Conservation (phyloP, 2,329 filamentous ascomycete species). For the Mycogone perniciosa region DNA sequence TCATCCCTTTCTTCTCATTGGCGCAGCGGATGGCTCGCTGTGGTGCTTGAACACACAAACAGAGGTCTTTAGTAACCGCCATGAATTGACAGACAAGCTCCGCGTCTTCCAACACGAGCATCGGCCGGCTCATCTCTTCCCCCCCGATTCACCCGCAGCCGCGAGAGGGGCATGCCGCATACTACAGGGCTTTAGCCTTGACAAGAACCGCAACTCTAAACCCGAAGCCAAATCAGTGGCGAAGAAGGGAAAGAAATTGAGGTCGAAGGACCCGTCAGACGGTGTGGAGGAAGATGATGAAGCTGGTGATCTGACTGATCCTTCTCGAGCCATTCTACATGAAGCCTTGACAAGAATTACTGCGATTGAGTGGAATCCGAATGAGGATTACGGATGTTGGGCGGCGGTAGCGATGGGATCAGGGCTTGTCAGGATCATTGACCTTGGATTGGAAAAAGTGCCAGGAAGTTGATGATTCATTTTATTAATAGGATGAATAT, state of each 20-base stretch:
- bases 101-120: constrained; percentile 50
- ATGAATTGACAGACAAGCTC: constrained; percentile 29
- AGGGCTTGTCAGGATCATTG: constrained; percentile 60
- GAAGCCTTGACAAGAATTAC: constrained; percentile 59
- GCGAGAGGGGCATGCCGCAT: constrained; percentile 45
- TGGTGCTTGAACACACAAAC: constrained; percentile 39
- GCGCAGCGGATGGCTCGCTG: constrained; percentile 48
- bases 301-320: constrained; percentile 26
- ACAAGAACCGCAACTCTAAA: constrained; percentile 43
- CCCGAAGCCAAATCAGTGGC: constrained; percentile 33
- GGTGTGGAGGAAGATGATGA: constrained; percentile 29
- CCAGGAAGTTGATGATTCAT: constrained; percentile 6
- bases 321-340: constrained; percentile 45
- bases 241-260: constrained; percentile 31
- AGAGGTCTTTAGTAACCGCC: constrained; percentile 30
- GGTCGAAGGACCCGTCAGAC: constrained; percentile 28
- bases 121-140: constrained; percentile 28
- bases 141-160: constrained; percentile 21
- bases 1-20: constrained; percentile 49
- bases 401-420: constrained; percentile 60
- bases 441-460: constrained; percentile 48
- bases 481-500: constrained; percentile 5
- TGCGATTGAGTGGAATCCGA: constrained; percentile 62
- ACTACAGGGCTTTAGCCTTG: constrained; percentile 44
- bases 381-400: constrained; percentile 59